A percentile compares a stretch with the other conserved stretches of the same genome.
Conservation (phyloP, 116 monocot genomes). For the Dioscorea cayenensis region DNA sequence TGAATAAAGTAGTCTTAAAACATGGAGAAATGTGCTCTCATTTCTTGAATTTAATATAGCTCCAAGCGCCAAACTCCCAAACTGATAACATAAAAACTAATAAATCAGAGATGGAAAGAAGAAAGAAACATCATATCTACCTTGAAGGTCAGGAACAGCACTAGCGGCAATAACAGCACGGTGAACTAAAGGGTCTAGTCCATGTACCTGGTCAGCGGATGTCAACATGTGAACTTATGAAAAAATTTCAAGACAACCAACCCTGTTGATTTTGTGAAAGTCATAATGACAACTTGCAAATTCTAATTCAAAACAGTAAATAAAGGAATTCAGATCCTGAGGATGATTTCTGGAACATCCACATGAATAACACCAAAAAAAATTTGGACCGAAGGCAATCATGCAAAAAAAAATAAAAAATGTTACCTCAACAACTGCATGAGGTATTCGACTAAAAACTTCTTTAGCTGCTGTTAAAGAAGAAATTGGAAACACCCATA, state of each 20-base stretch:
- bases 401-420: background rate
- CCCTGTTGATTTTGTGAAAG: background rate
- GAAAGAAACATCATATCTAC: conserved; percentile 20
- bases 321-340: too few relatives aligned
- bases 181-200: conserved; percentile 50
- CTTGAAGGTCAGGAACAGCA: conserved; percentile 52
- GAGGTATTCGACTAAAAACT: conserved; percentile 41
- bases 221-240: background rate
- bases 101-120: background rate
- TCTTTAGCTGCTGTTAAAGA: conserved; percentile 64
- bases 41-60: too few relatives aligned
- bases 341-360: too few relatives aligned
- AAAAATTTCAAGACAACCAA: background rate
- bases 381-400: too few relatives aligned
- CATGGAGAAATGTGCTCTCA: too few relatives aligned
- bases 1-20: too few relatives aligned
- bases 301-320: too few relatives aligned
- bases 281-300: too few relatives aligned
- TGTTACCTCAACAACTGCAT: conserved; percentile 61
- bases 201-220: conserved; percentile 44
- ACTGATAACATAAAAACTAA: background rate
- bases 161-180: conserved; percentile 64
- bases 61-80: background rate
- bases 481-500: conserved; percentile 80
- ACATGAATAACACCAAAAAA: too few relatives aligned